phyloP scores from a whole-genome alignment of 2,329 filamentous ascomycete genomes.

The Calonectria crousiana region DNA sequence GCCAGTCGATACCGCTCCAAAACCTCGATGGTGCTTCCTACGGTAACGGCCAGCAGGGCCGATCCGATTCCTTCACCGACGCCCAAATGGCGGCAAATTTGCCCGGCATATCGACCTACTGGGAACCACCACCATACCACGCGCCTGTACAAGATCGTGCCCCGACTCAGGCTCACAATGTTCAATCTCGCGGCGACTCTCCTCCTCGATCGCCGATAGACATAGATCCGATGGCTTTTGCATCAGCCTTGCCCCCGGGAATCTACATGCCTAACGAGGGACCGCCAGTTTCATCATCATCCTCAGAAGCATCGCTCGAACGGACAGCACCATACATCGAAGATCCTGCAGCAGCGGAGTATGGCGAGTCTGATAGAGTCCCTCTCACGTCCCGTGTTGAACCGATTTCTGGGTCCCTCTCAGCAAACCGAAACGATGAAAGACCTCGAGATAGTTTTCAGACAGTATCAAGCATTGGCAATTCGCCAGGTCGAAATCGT shows the following conservation, averaged over 20 bases:
- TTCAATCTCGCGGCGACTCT: slow-evolving; percentile 29
- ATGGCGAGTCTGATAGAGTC: slow-evolving; percentile 69
- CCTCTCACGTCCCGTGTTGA: slow-evolving; percentile 69
- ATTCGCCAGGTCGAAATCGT: slow-evolving; percentile 63
- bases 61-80: slow-evolving; percentile 22
- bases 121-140: slow-evolving; percentile 62
- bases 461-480: slow-evolving; percentile 67
- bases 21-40: slow-evolving; percentile 58
- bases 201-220: slow-evolving; percentile 65
- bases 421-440: slow-evolving; percentile 54
- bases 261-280: slow-evolving; percentile 50
- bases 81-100: slow-evolving; percentile 48
- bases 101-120: slow-evolving; percentile 63
- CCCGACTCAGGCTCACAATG: background rate
- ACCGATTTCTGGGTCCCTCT: slow-evolving; percentile 65
- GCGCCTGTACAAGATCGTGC: slow-evolving; percentile 47
- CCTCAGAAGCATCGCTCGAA: slow-evolving; percentile 43
- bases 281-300: slow-evolving; percentile 33
- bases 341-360: slow-evolving; percentile 47
- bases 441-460: slow-evolving; percentile 68
- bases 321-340: slow-evolving; percentile 52
- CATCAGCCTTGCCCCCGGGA: slow-evolving; percentile 67
- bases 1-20: slow-evolving; percentile 77
- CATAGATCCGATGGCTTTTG: slow-evolving; percentile 65
- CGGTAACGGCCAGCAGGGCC: slow-evolving; percentile 23